These are phyloP conservation scores for Crithidia thermophila DNA, from an alignment of 208 protist species.

Conservation along the genomic window DNA sequence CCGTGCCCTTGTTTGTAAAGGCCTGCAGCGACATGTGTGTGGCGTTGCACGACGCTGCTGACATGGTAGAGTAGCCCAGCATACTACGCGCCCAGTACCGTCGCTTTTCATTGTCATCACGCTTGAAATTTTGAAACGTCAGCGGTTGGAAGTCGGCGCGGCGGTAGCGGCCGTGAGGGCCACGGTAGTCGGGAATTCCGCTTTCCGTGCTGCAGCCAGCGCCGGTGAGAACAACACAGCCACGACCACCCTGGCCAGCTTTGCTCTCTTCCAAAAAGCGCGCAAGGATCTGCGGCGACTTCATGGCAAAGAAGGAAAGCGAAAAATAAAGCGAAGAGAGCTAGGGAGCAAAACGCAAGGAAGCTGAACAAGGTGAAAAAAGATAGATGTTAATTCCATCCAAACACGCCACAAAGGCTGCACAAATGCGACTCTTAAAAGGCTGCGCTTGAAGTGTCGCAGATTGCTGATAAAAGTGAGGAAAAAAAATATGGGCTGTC, in stretches of 20 bases:
- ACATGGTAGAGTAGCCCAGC: conserved; percentile 66
- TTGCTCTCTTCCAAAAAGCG: conserved; percentile 36
- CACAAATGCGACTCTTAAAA: too few relatives aligned
- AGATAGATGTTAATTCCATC: too few relatives aligned
- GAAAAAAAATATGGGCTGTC: too few relatives aligned
- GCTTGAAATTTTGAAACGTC: conserved; percentile 68
- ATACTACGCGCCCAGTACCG: conserved; percentile 85
- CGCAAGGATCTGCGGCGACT: conserved; percentile 14
- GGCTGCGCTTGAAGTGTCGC: not conserved
- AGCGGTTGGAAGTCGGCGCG: conserved; percentile 69
- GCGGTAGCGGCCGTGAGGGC: conserved; percentile 69
- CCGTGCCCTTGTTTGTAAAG: conserved; percentile 33
- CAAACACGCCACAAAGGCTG: too few relatives aligned
- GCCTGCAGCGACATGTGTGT: conserved; percentile 59
- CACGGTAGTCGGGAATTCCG: conserved; percentile 83
- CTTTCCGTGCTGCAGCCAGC: conserved; percentile 89
- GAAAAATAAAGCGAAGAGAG: not conserved
- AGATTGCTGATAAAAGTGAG: too few relatives aligned
- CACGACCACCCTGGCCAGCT: conserved; percentile 1
- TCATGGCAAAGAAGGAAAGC: conserved; percentile 14
- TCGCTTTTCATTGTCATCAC: conserved; percentile 60
- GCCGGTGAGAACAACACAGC: conserved; percentile 64
- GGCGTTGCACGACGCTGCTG: conserved; percentile 58
- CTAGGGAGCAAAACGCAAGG: not conserved
- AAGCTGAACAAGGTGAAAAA: not conserved